A percentile compares a stretch with the other conserved stretches of the same genome.
phyloP scores from a whole-genome alignment of 257 asterid species.

The Solanum pimpinellifolium region DNA sequence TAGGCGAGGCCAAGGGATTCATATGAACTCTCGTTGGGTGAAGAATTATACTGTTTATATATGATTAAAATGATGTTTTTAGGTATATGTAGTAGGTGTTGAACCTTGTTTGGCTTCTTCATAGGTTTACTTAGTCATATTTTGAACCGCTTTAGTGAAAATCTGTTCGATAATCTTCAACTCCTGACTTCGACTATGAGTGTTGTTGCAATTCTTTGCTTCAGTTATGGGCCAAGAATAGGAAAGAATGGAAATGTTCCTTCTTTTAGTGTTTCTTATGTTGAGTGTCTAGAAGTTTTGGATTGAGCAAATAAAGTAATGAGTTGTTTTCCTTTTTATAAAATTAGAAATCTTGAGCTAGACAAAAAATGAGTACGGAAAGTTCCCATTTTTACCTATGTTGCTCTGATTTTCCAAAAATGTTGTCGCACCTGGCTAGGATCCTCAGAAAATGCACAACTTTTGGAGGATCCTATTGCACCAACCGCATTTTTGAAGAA shows the following conservation, averaged over 20 bases:
- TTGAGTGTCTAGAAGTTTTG: neutral
- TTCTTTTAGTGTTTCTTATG: neutral
- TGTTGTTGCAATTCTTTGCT: slow-evolving; percentile 11
- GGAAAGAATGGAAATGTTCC: neutral
- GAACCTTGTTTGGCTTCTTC: neutral
- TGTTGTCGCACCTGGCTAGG: neutral
- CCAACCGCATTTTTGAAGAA: neutral
- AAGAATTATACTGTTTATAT: neutral
- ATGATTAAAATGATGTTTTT: neutral
- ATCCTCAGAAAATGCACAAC: neutral
- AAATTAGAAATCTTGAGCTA: neutral
- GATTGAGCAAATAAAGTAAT: neutral
- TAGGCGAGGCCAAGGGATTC: neutral
- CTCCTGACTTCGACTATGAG: neutral
- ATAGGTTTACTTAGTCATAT: neutral
- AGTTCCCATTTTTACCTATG: neutral
- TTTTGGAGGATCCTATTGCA: neutral
- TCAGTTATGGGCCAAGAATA: slow-evolving; percentile 1
- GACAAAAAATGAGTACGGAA: neutral
- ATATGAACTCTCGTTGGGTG: rapidly evolving
- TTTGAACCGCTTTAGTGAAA: neutral
- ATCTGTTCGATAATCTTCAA: neutral
- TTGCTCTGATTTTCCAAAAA: neutral
- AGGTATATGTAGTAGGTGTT: neutral
- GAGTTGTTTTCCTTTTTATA: neutral